Evolutionary conservation across 148 eudicot species (phyloP).

Genomic region (Rhododendron ferrugineum): DNA sequence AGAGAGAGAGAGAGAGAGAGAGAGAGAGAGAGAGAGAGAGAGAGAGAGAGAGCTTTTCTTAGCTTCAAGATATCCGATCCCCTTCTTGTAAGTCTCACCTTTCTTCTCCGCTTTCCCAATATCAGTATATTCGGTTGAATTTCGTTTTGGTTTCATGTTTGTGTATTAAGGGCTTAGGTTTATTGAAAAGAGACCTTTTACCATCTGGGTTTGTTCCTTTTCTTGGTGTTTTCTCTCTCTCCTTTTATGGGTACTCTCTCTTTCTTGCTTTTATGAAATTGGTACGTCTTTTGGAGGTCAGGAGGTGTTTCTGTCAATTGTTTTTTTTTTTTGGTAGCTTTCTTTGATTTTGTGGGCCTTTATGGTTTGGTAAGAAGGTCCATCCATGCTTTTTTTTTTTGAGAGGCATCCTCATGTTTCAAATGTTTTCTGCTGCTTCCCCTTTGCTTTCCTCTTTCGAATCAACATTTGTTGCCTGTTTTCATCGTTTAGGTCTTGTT

Average conservation of each 20-base stretch:
- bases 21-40: neutral
- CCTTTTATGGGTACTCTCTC: constrained; percentile 5
- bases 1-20: constrained; percentile 1
- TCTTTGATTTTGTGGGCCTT: constrained; percentile 9
- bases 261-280: constrained; percentile 8
- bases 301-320: constrained; percentile 8
- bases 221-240: constrained; percentile 1
- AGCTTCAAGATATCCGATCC: constrained; percentile 43
- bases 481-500: neutral
- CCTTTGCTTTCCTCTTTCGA: neutral
- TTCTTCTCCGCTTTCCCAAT: constrained; percentile 11
- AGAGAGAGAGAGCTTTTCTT: constrained; percentile 23
- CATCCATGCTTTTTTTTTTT: neutral
- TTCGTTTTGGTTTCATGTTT: constrained; percentile 9
- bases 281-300: neutral
- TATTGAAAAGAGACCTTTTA: constrained; percentile 18
- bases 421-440: neutral
- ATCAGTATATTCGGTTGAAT: constrained; percentile 10
- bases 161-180: constrained; percentile 7
- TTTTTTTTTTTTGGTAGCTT: neutral
- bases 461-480: neutral
- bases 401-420: neutral
- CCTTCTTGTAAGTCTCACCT: constrained; percentile 48
- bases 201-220: constrained; percentile 24
- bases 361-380: neutral